These are phyloP conservation scores for Leucoagaricus sp. DNA, from an alignment of 1,284 basidiomycete species.

Conservation along the genomic window DNA sequence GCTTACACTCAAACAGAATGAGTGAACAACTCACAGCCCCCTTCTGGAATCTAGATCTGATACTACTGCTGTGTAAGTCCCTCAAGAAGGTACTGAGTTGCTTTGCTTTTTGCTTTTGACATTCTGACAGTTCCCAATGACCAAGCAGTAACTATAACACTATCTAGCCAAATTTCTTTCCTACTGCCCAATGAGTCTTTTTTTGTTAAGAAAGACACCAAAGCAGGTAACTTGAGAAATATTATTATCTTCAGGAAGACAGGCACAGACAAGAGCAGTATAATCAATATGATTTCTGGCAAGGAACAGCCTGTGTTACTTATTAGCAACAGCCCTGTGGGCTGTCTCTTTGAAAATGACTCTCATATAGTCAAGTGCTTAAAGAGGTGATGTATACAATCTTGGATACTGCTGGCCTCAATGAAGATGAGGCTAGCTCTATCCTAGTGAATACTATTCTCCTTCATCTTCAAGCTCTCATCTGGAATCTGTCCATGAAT, in stretches of 20 bases:
- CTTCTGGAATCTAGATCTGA: too few species aligned
- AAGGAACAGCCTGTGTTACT: constrained; percentile 7
- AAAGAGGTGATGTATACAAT: constrained; percentile 23
- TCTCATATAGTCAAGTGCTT: constrained; percentile 19
- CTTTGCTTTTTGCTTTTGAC: too few species aligned
- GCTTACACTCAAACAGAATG: too few species aligned
- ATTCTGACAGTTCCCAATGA: too few species aligned
- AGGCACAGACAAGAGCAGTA: constrained; percentile 32
- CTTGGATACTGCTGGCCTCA: constrained; percentile 42
- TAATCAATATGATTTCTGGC: constrained; percentile 30
- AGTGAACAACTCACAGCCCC: too few species aligned
- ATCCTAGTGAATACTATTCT: constrained; percentile 29
- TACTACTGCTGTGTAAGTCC: too few species aligned
- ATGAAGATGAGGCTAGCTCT: constrained; percentile 35
- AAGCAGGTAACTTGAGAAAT: constrained; percentile 24
- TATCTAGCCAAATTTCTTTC: too few species aligned
- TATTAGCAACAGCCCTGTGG: constrained; percentile 19
- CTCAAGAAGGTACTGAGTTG: too few species aligned
- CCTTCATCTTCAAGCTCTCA: constrained; percentile 31
- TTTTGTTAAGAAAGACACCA: not conserved
- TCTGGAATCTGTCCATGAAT: too few species aligned
- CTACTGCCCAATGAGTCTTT: not conserved
- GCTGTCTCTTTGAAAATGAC: constrained; percentile 24
- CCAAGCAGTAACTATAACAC: too few species aligned
- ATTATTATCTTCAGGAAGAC: constrained; percentile 32